Evolutionary conservation across 208 protist species (phyloP), one percentile per base, ranked within the genome.

Genomic region (Crithidia acanthocephali): DNA sequence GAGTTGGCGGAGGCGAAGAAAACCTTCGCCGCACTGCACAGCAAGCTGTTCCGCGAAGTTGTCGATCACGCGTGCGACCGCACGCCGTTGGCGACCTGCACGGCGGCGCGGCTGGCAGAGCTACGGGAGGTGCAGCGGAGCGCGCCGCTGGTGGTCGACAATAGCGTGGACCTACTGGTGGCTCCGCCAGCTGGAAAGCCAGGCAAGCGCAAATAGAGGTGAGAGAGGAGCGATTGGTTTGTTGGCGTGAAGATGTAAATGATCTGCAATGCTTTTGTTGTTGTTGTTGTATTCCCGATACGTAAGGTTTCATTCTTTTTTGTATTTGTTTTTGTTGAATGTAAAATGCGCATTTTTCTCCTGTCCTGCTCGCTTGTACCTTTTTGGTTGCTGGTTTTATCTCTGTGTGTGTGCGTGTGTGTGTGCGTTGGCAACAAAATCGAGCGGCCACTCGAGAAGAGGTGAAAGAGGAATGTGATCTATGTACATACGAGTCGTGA

Each of bases 131-230:
- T 95, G 42, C 91, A 95, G 71, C 60, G 11, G 23, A 73, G 68
- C 6, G 60, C 73, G 32, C 74, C 81, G 44, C 85, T 95, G 56
- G 67, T 81, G 7, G 84, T 93, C 11, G 86, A 95, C 64, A 59
- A 62, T 13, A 76, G 69, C 47, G 72, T 81, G 0, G 90, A 95
- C 15, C 40, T 75, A 28, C 25, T 79, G 22, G 42, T 78, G 16
- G 76, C 63, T n/a, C 87, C 86, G 37, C 76, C 77, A 2, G 56
- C 64, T 27, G 63, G 63, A 20, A 76, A 76, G 45, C 30, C 53
- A 0, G 50, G 56, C 44, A 76, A 76, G 44, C 53, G 72, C 28
- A 76, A 76, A 44, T 76, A 68, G 47, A 56, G n/a, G n/a, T n/a
- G n/a, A n/a, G n/a, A n/a, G n/a, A n/a, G n/a, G n/a, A n/a, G n/a